Evolutionary conservation across 192 early-diverging fungal species (phyloP).

Genomic region (Allomyces arbusculus): DNA sequence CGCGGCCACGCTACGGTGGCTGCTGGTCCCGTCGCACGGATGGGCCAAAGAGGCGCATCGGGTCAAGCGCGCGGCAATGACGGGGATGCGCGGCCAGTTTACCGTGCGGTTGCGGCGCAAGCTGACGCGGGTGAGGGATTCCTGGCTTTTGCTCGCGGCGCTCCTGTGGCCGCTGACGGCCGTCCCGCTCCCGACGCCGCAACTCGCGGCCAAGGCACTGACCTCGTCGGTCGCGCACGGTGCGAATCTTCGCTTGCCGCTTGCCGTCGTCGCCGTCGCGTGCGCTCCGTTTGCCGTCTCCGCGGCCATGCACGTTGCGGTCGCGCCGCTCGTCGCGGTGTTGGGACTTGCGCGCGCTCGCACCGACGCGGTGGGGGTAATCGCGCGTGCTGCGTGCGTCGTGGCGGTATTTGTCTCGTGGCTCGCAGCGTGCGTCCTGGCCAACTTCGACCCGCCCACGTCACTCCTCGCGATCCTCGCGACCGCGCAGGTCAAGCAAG

Average conservation of each 20-base stretch:
- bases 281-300: not conserved
- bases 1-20: not conserved
- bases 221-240: not conserved
- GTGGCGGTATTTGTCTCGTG: not conserved
- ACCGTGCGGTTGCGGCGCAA: too few relatives aligned
- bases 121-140: too few relatives aligned
- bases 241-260: not conserved
- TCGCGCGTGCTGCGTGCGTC: not conserved
- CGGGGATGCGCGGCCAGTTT: too few relatives aligned
- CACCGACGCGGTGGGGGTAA: not conserved
- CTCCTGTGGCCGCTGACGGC: too few relatives aligned
- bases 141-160: too few relatives aligned
- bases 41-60: too few relatives aligned
- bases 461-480: not conserved
- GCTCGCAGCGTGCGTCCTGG: not conserved
- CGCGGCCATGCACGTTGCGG: not conserved
- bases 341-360: not conserved
- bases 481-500: not conserved
- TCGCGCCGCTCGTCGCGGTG: not conserved
- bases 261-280: not conserved
- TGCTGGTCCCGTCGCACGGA: conserved; percentile 4
- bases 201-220: not conserved
- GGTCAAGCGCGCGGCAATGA: too few relatives aligned
- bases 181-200: too few relatives aligned
- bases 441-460: not conserved